These are phyloP conservation scores for Penicillium canescens DNA, from an alignment of 495 filamentous ascomycete species.

Conservation along the genomic window DNA sequence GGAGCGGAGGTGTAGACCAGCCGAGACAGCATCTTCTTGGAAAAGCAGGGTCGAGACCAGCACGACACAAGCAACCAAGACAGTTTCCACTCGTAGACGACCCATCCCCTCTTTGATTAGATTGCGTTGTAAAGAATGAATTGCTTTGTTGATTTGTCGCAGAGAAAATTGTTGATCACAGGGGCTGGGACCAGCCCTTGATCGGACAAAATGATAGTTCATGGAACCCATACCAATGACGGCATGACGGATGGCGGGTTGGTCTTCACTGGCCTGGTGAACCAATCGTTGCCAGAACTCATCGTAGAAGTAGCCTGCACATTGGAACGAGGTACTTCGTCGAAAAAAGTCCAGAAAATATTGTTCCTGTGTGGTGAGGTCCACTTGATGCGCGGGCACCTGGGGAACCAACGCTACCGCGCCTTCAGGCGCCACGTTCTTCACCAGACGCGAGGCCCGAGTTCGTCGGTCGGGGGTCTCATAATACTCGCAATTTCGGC, in stretches of 20 bases:
- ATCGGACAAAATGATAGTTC: slow-evolving; percentile 24
- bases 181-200: neutral
- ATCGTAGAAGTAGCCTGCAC: slow-evolving; percentile 43
- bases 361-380: slow-evolving; percentile 14
- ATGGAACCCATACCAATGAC: slow-evolving; percentile 44
- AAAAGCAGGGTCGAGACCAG: slow-evolving; percentile 50
- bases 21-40: slow-evolving; percentile 42
- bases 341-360: slow-evolving; percentile 19
- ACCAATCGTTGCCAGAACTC: slow-evolving; percentile 55
- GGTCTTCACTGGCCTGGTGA: slow-evolving; percentile 47
- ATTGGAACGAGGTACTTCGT: slow-evolving; percentile 33
- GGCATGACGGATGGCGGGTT: slow-evolving; percentile 53
- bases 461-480: slow-evolving; percentile 9
- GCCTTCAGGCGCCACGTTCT: too few relatives aligned
- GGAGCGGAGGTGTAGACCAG: slow-evolving; percentile 16
- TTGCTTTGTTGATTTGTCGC: slow-evolving; percentile 47
- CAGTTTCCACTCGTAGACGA: slow-evolving; percentile 7
- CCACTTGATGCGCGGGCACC: slow-evolving; percentile 3
- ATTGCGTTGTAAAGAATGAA: slow-evolving; percentile 20
- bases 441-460: neutral
- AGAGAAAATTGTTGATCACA: slow-evolving; percentile 31
- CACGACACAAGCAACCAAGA: slow-evolving; percentile 46
- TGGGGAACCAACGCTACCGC: too few relatives aligned
- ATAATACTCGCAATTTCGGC: slow-evolving; percentile 39
- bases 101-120: slow-evolving; percentile 15